These are phyloP conservation scores for Pseudogymnoascus sp. DNA, from an alignment of 2,329 filamentous ascomycete genomes.

Conservation along the genomic window DNA sequence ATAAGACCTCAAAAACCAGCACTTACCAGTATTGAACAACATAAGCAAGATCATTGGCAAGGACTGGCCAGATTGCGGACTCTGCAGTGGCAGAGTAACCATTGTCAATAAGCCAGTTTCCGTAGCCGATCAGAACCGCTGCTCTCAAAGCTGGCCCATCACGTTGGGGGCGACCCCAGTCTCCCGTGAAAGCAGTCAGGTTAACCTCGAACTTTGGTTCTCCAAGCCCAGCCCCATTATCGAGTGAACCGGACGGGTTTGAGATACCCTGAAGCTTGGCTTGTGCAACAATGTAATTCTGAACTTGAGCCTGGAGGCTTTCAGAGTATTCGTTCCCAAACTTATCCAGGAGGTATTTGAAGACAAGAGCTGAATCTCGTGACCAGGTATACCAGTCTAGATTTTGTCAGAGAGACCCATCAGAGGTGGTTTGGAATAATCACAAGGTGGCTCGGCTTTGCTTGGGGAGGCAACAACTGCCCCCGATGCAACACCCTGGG, in stretches of 20 bases:
- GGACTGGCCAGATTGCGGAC: conserved; percentile 62
- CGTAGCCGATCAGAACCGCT: conserved; percentile 64
- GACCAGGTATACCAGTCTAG: conserved; percentile 78
- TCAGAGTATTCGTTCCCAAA: conserved; percentile 49
- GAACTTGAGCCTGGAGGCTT: conserved; percentile 44
- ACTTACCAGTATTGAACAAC: conserved; percentile 61
- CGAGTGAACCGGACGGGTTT: conserved; percentile 45
- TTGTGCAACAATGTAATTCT: conserved; percentile 62
- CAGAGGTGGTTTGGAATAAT: conserved; percentile 25
- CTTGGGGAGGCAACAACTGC: conserved; percentile 52
- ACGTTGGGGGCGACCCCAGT: conserved; percentile 72
- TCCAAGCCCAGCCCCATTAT: conserved; percentile 46
- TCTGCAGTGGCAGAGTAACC: conserved; percentile 40
- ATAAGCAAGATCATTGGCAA: conserved; percentile 69
- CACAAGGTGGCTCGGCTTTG: conserved; percentile 48
- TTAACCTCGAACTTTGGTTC: conserved; percentile 70
- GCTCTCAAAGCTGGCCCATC: conserved; percentile 74
- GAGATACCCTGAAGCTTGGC: conserved; percentile 48
- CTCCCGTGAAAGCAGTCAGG: conserved; percentile 52
- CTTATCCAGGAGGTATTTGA: conserved; percentile 62
- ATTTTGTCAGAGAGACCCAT: conserved; percentile 12
- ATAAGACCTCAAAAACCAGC: background rate
- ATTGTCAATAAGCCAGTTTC: conserved; percentile 63
- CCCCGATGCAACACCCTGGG: conserved; percentile 41
- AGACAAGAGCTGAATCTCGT: conserved; percentile 62